phyloP scores from a whole-genome alignment of 2,329 filamentous ascomycete genomes.

The Claviceps capensis region DNA sequence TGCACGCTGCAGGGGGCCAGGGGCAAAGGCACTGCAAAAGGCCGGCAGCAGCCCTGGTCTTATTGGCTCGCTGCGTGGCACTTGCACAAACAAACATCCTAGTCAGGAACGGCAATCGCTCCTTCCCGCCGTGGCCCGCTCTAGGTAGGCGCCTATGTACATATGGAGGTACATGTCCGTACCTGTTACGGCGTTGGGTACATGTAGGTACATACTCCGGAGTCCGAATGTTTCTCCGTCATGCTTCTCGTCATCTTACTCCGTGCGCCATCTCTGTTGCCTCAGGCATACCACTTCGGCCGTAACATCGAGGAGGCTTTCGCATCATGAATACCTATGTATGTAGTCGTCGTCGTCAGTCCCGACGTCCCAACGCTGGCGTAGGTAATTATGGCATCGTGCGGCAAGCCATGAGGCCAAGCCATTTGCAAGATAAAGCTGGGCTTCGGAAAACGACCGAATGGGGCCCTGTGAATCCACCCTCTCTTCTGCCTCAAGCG shows the following conservation, averaged over 20 bases:
- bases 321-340: no score
- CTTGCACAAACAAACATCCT: constrained; percentile 5
- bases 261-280: no score
- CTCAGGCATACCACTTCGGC: no score
- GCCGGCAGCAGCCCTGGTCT: not conserved
- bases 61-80: not conserved
- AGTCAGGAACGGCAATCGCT: constrained; percentile 6
- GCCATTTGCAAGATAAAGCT: not conserved
- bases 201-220: no score
- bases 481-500: no score
- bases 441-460: not conserved
- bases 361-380: not conserved
- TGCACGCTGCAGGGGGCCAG: not conserved
- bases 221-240: no score
- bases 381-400: not conserved
- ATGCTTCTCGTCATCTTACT: no score
- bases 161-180: not conserved
- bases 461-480: no score
- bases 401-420: not conserved
- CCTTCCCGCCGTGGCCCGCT: not conserved
- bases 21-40: not conserved
- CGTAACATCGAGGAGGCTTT: no score
- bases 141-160: not conserved
- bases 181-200: no score
- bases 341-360: not conserved